Conservation (phyloP, 768 basidiomycete genomes). For the Cystobasidium onofrii region DNA sequence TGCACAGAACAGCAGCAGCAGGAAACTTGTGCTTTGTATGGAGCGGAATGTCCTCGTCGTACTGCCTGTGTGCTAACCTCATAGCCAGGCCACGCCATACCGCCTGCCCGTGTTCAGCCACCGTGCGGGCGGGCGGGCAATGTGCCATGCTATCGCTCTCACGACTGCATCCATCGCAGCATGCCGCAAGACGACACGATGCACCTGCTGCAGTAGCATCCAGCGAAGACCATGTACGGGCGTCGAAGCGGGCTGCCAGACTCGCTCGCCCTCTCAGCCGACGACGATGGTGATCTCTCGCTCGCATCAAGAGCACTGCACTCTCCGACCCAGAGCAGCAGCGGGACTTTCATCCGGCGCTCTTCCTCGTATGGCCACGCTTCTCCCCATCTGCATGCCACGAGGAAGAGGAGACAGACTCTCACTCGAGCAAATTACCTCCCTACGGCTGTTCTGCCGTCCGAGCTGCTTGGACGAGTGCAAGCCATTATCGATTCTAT, state of each 20-base stretch:
- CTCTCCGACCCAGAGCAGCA: background rate
- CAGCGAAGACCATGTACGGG: background rate
- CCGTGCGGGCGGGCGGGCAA: too few species aligned
- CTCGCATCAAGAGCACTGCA: conserved; percentile 10
- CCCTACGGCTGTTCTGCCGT: background rate
- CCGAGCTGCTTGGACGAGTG: background rate
- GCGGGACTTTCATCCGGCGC: background rate
- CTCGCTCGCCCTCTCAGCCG: background rate
- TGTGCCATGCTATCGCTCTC: too few species aligned
- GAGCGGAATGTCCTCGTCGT: too few species aligned
- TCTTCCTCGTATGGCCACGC: background rate
- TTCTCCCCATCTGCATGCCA: background rate
- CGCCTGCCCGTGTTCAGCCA: too few species aligned
- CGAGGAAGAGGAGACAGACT: conserved; percentile 17
- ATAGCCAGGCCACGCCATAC: too few species aligned
- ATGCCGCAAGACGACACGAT: background rate
- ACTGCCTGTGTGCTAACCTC: too few species aligned
- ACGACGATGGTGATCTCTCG: conserved; percentile 16
- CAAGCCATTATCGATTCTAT: conserved; percentile 31
- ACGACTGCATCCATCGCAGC: background rate
- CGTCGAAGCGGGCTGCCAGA: background rate
- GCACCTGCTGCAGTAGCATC: background rate
- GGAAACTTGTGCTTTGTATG: too few species aligned
- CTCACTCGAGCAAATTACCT: conserved; percentile 20
- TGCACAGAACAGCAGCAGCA: too few species aligned